These are phyloP conservation scores for Cladosporium oxysporum DNA, from an alignment of 2,329 filamentous ascomycete species.

Conservation along the genomic window DNA sequence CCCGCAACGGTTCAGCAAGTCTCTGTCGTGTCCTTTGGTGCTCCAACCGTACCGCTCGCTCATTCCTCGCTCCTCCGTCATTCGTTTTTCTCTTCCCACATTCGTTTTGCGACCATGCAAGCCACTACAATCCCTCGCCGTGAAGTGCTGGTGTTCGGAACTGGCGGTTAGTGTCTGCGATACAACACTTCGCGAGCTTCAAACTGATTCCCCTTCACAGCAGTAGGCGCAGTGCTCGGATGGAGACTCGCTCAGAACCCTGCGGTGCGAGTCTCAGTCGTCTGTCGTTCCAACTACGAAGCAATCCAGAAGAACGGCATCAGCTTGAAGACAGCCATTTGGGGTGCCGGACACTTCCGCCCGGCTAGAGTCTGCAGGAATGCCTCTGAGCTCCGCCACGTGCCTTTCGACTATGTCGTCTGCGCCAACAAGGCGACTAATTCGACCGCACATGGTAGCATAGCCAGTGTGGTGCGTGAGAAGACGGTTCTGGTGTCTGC, in stretches of 20 bases:
- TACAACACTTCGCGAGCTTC: neutral
- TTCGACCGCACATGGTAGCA: conserved; percentile 22
- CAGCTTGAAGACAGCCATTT: conserved; percentile 26
- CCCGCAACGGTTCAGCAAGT: conserved; percentile 1
- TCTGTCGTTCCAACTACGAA: conserved; percentile 30
- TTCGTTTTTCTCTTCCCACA: conserved; percentile 20
- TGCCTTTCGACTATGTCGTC: conserved; percentile 29
- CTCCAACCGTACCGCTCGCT: neutral
- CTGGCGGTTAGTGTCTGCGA: neutral
- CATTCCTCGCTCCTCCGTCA: neutral
- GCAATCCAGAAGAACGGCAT: conserved; percentile 24
- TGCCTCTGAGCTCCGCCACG: conserved; percentile 16
- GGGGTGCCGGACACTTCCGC: conserved; percentile 28
- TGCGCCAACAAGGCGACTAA: conserved; percentile 30
- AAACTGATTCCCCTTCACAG: conserved; percentile 9
- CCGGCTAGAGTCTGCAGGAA: conserved; percentile 26
- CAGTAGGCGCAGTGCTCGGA: conserved; percentile 30
- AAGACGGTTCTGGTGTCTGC: conserved; percentile 28
- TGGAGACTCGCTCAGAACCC: conserved; percentile 31
- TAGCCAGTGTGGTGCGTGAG: conserved; percentile 21
- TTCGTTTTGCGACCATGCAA: conserved; percentile 12
- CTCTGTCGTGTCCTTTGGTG: neutral
- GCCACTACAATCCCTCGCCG: neutral
- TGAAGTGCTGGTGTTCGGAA: conserved; percentile 12
- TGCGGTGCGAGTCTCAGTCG: conserved; percentile 26